These are phyloP conservation scores for Pinus tabuliformis DNA, from an alignment of 75 land plant species.

Conservation along the genomic window DNA sequence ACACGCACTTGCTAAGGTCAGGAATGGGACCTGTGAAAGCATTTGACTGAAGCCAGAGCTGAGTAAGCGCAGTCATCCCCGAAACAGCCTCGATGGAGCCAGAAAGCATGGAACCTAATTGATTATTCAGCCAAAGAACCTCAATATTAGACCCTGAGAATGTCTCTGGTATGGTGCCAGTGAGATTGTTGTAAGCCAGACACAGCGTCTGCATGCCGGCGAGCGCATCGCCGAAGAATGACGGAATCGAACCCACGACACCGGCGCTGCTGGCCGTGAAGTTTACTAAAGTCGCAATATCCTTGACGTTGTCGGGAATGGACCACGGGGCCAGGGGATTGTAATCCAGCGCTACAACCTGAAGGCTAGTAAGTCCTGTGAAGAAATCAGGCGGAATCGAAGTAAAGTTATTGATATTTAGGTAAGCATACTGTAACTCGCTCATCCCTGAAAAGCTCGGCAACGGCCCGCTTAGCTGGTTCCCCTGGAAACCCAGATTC, in stretches of 20 bases:
- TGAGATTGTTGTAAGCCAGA: conserved; percentile 55
- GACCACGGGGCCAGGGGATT: conserved; percentile 56
- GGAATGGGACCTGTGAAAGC: conserved; percentile 70
- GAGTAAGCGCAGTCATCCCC: conserved; percentile 42
- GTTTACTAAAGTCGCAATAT: conserved; percentile 21
- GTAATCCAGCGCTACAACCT: conserved; percentile 32
- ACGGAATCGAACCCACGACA: conserved; percentile 50
- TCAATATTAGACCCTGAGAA: conserved; percentile 31
- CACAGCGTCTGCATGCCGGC: conserved; percentile 22
- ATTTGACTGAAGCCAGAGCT: conserved; percentile 79
- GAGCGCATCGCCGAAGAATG: conserved; percentile 33
- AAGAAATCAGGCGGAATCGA: conserved; percentile 59
- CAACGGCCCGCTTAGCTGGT: conserved; percentile 55
- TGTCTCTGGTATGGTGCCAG: conserved; percentile 45
- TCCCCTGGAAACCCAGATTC: conserved; percentile 50
- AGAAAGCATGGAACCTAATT: conserved; percentile 27
- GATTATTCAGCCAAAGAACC: conserved; percentile 64
- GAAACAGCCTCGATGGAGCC: conserved; percentile 53
- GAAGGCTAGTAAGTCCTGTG: conserved; percentile 30
- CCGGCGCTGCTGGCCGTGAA: conserved; percentile 51
- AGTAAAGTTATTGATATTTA: conserved; percentile 46
- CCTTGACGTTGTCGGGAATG: conserved; percentile 27
- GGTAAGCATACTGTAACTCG: conserved; percentile 23
- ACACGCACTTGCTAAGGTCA: conserved; percentile 21
- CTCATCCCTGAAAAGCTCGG: conserved; percentile 51